Conservation (phyloP, 2,329 filamentous ascomycete genomes). For the Pseudopithomyces chartarum region DNA sequence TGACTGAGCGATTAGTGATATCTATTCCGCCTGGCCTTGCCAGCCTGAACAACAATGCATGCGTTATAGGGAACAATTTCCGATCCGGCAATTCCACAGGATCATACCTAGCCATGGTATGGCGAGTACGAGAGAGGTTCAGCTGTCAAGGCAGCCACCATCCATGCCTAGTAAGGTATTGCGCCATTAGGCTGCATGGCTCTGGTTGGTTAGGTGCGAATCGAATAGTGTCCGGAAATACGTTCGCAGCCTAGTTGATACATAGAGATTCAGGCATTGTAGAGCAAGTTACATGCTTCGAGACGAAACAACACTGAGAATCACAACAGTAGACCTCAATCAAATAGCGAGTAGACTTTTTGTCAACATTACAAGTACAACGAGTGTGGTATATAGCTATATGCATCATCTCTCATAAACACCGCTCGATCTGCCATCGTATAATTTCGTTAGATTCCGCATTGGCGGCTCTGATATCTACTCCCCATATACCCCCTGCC, state of each 20-base stretch:
- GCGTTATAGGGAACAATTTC: background rate
- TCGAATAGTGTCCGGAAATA: slow-evolving; percentile 3
- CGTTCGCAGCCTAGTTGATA: background rate
- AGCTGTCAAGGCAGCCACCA: background rate
- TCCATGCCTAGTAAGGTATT: background rate
- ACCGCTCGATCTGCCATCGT: slow-evolving; percentile 12
- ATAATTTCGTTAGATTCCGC: slow-evolving; percentile 20
- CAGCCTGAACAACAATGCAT: no score
- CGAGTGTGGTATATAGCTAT: slow-evolving; percentile 1
- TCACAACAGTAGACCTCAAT: background rate
- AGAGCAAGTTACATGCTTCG: background rate
- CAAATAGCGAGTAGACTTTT: slow-evolving; percentile 15
- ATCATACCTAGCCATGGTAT: background rate
- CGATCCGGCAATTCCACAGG: background rate
- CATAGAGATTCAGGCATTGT: slow-evolving; percentile 4
- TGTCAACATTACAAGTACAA: slow-evolving; percentile 12
- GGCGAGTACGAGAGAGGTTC: background rate
- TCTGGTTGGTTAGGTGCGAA: background rate
- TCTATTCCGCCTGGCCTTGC: no score
- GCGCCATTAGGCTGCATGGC: background rate
- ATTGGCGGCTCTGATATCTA: slow-evolving; percentile 23
- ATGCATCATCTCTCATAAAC: slow-evolving; percentile 2
- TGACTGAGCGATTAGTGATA: no score
- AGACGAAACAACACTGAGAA: background rate
- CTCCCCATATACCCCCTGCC: background rate